phyloP scores from a whole-genome alignment of 78 protist species.

The Dictyostelium brefeldianum region DNA sequence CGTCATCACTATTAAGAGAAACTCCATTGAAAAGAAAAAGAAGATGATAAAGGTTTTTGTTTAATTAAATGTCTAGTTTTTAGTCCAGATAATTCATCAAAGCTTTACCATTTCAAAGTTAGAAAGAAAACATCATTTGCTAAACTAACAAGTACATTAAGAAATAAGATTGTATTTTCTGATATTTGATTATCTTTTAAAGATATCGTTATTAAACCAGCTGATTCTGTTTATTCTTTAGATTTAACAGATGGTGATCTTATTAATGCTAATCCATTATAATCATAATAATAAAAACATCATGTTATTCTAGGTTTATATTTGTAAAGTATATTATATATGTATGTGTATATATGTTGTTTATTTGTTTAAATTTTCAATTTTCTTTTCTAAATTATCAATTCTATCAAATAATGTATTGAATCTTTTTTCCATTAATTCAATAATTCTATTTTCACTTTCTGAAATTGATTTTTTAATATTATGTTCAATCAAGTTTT shows the following conservation, averaged over 20 bases:
- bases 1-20: no score
- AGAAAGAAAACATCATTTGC: not conserved
- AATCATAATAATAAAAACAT: not conserved
- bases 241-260: not conserved
- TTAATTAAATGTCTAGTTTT: not conserved
- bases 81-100: not conserved
- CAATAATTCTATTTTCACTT: conserved; percentile 20
- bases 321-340: not conserved
- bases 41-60: not conserved
- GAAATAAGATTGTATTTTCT: not conserved
- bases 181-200: not conserved
- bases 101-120: not conserved
- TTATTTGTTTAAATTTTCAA: not conserved
- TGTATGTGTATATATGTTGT: not conserved
- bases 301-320: not conserved
- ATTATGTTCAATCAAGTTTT: not conserved
- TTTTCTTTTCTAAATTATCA: not conserved
- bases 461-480: not conserved
- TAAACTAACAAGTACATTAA: not conserved
- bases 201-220: not conserved
- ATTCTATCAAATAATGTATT: not conserved
- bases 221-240: not conserved
- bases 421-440: not conserved
- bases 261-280: not conserved
- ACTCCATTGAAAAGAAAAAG: not conserved